Percentiles rank a stretch among this genome's conserved stretches.
phyloP scores from a whole-genome alignment of 2,329 filamentous ascomycete genomes.

The Cytospora paraplurivora region DNA sequence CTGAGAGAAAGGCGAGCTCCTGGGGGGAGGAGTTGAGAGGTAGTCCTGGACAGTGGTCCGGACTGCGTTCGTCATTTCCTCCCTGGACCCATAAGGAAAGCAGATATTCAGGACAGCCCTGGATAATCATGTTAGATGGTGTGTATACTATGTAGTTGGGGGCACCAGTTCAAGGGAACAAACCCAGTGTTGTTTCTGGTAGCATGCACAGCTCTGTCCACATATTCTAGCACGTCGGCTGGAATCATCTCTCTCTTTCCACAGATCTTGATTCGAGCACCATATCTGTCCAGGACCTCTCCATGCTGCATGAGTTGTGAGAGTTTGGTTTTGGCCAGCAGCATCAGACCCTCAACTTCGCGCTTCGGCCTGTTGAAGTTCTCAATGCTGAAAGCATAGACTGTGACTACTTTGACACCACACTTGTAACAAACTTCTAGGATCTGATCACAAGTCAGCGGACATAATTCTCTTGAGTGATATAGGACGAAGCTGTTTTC shows the following conservation, averaged over 20 bases:
- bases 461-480: background rate
- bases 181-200: slow-evolving; percentile 85
- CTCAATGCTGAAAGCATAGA: slow-evolving; percentile 98
- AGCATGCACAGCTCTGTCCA: slow-evolving; percentile 82
- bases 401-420: slow-evolving; percentile 93
- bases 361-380: slow-evolving; percentile 98
- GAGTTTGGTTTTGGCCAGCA: slow-evolving; percentile 94
- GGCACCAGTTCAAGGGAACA: slow-evolving; percentile 30
- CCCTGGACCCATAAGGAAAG: slow-evolving; percentile 94
- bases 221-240: slow-evolving; percentile 83
- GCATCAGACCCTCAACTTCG: slow-evolving; percentile 96
- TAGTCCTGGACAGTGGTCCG: slow-evolving; percentile 86
- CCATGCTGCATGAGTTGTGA: slow-evolving; percentile 91
- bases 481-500: slow-evolving; percentile 5
- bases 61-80: slow-evolving; percentile 91
- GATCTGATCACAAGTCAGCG: slow-evolving; percentile 55
- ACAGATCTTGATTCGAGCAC: slow-evolving; percentile 81
- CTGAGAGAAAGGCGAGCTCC: slow-evolving; percentile 78
- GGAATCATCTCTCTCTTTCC: slow-evolving; percentile 84
- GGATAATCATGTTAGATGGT: slow-evolving; percentile 21
- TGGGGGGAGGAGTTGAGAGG: slow-evolving; percentile 67
- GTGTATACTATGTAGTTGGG: background rate
- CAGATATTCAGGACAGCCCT: slow-evolving; percentile 81
- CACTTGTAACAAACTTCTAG: slow-evolving; percentile 98
- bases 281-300: slow-evolving; percentile 89